Evolutionary conservation across 495 filamentous ascomycete genomes (phyloP), one percentile per base, ranked within the genome.

Genomic region (Penicillium diatomitis): DNA sequence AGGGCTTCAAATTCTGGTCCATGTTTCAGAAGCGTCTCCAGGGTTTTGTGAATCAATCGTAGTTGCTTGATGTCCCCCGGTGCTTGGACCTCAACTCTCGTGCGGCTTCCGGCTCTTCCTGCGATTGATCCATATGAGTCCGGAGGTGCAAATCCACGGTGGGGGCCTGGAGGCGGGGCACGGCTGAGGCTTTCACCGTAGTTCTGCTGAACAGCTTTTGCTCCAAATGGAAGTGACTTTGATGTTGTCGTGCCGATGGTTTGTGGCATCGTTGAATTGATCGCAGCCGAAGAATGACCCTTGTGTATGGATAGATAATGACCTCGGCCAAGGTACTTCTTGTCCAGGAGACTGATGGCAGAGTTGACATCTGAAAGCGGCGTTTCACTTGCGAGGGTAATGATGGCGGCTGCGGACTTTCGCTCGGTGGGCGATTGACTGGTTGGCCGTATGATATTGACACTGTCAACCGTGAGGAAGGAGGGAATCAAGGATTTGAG

Each of bases 1-100:
- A 95, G 73, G 4, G 90, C 90, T 60, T 99, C 92, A 48, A 96
- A 95, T 62, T 94, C 87, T 0, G 86, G 84, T 0, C 90, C 90
- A 52, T 89, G 79, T 8, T 80, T 79, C 20, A 96, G 58, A 1
- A 97, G 71, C 4, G 71, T 72, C 55, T 97, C 92, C 33, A 95
- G 69, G 0, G 90, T 88, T 58, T 82, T 89, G 67, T 99, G 90
- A 44, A 99, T 95, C 33, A 94, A 70, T 40, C 80, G 82, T 3
- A 97, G 69, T 55, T 87, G 80, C 38, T 83, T 85, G 28, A 96
- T 78, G 56, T 96, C 86, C 7, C 75, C 69, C 3, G 92, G 94
- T 6, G 85, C 72, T 45, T 77, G 76, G 8, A 96, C 85, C 9
- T 84, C 80, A 12, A 97, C 84, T 54, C 86, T 80, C 1, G 85